These are phyloP conservation scores for Trichosanthes cucumerina DNA, from an alignment of 306 rosid genomes.

Conservation along the genomic window DNA sequence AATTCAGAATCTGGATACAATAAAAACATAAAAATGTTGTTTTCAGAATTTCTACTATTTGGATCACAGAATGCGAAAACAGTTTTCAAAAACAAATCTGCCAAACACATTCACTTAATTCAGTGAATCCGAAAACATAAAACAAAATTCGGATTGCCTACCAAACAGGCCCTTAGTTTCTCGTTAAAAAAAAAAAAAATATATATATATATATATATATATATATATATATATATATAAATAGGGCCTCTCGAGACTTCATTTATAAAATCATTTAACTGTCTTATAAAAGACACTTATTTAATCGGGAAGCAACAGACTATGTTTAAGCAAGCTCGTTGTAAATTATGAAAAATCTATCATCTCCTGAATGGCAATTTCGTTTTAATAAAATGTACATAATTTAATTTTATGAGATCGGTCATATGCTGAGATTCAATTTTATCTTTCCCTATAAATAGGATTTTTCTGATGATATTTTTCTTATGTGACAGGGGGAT, in stretches of 20 bases:
- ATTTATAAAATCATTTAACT: too few species aligned
- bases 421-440: not conserved
- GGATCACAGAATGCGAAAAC: too few species aligned
- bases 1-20: too few species aligned
- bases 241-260: not conserved
- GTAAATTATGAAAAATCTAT: not conserved
- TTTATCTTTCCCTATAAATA: not conserved
- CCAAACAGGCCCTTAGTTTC: too few species aligned
- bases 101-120: too few species aligned
- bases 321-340: not conserved
- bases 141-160: too few species aligned
- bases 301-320: not conserved
- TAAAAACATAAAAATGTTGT: too few species aligned
- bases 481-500: slow-evolving; percentile 59
- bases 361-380: not conserved
- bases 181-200: not conserved
- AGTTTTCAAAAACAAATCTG: too few species aligned
- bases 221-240: too few species aligned
- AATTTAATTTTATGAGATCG: not conserved
- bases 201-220: too few species aligned
- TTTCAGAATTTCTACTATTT: too few species aligned
- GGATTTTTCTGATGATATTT: slow-evolving; percentile 15
- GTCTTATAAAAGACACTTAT: not conserved
- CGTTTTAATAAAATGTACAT: not conserved
- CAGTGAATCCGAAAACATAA: too few species aligned